phyloP scores from a whole-genome alignment of 2,329 filamentous ascomycete species.

The Taxawa tesnikishii region DNA sequence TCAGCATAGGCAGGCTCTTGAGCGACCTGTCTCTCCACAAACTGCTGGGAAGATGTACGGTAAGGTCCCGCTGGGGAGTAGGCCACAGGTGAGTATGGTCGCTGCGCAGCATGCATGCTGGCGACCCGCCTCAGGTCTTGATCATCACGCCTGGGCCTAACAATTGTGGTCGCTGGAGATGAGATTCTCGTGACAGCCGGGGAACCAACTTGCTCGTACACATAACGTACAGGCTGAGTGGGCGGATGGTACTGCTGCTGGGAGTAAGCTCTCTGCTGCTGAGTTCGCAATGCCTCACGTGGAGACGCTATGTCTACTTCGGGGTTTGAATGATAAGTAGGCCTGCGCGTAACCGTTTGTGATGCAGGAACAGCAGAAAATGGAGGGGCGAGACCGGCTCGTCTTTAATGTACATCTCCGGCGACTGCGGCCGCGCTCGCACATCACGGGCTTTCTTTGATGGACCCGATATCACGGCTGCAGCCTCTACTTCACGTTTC shows the following conservation, averaged over 20 bases:
- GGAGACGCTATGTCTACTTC: constrained; percentile 27
- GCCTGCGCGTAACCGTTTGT: constrained; percentile 26
- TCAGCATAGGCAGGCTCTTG: constrained; percentile 18
- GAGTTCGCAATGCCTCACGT: constrained; percentile 17
- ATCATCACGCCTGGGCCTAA: constrained; percentile 26
- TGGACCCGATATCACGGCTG: no score
- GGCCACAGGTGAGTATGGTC: constrained; percentile 28
- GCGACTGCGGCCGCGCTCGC: constrained; percentile 17
- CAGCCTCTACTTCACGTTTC: constrained; percentile 8
- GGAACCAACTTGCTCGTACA: constrained; percentile 25
- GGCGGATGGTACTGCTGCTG: constrained; percentile 23
- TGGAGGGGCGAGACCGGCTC: constrained; percentile 51
- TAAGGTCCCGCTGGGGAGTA: constrained; percentile 26
- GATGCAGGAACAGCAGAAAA: constrained; percentile 29
- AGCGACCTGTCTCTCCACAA: constrained; percentile 24
- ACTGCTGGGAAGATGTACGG: constrained; percentile 29
- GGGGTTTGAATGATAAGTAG: constrained; percentile 21
- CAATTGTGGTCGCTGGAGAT: constrained; percentile 20
- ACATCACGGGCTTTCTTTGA: constrained; percentile 17
- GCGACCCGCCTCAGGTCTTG: constrained; percentile 35
- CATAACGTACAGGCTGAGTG: constrained; percentile 28
- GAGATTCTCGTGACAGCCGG: constrained; percentile 26
- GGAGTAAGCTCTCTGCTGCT: constrained; percentile 32
- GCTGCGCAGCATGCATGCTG: constrained; percentile 33
- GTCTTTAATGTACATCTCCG: constrained; percentile 45